Evolutionary conservation across 2,329 filamentous ascomycete genomes (phyloP).

Genomic region (Aspergillus calidoustus): DNA sequence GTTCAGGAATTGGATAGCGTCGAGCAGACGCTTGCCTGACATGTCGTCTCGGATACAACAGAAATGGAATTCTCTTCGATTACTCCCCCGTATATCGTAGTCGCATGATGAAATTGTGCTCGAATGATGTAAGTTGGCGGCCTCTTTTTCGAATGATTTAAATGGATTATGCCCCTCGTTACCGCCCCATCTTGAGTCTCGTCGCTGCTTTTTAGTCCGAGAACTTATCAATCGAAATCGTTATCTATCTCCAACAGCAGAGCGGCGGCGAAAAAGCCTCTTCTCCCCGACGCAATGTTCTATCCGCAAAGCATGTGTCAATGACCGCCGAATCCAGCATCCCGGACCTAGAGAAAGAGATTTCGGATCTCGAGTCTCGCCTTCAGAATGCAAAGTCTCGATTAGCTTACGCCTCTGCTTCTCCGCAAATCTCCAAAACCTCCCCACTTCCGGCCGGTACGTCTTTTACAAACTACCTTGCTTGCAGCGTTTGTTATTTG

Average conservation of each 20-base stretch:
- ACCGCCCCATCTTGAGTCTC: neutral
- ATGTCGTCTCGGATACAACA: conserved; percentile 37
- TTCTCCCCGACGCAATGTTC: conserved; percentile 9
- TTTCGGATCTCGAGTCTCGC: conserved; percentile 54
- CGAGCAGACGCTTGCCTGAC: conserved; percentile 68
- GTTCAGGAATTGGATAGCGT: conserved; percentile 71
- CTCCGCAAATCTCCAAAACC: neutral
- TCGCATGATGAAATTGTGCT: conserved; percentile 24
- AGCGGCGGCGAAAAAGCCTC: neutral
- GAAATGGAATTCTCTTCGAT: neutral
- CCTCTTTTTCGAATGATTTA: neutral
- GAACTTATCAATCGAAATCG: neutral
- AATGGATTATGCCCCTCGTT: conserved; percentile 4
- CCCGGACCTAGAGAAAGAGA: conserved; percentile 40
- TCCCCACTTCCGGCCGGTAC: conserved; percentile 17
- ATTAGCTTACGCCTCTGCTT: conserved; percentile 33
- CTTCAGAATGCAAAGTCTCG: conserved; percentile 51
- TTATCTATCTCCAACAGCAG: conserved; percentile 1
- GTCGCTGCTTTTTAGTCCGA: neutral
- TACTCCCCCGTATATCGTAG: conserved; percentile 12
- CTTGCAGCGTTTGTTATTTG: neutral
- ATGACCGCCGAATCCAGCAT: conserved; percentile 29
- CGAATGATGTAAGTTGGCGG: neutral
- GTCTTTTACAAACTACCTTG: neutral
- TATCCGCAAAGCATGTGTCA: conserved; percentile 10